phyloP scores from a whole-genome alignment of 2,329 filamentous ascomycete genomes.

The Clonostachys rosea region DNA sequence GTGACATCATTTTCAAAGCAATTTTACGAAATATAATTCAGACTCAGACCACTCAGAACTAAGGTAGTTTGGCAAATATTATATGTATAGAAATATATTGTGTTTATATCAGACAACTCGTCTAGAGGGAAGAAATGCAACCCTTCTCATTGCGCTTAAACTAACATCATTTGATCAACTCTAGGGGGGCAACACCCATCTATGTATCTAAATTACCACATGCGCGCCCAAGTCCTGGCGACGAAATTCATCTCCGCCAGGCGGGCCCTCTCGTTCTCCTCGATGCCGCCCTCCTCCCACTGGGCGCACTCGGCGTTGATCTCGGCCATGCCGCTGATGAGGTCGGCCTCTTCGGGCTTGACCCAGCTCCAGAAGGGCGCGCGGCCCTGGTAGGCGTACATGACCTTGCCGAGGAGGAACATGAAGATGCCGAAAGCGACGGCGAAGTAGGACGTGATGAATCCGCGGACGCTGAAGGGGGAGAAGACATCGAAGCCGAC shows the following conservation, averaged over 20 bases:
- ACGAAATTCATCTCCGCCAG: constrained; percentile 26
- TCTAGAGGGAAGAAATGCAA: too few relatives aligned
- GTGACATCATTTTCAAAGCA: too few relatives aligned
- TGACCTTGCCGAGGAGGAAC: constrained; percentile 62
- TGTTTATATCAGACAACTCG: too few relatives aligned
- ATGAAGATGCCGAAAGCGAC: constrained; percentile 48
- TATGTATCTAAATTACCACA: constrained; percentile 21
- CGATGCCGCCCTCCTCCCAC: constrained; percentile 39
- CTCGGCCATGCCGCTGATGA: constrained; percentile 58
- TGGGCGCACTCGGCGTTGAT: constrained; percentile 50
- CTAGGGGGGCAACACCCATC: too few relatives aligned
- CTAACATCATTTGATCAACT: too few relatives aligned
- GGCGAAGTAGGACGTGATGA: constrained; percentile 49
- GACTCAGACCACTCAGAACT: too few relatives aligned
- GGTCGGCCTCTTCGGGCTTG: constrained; percentile 52
- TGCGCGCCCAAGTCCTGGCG: constrained; percentile 27
- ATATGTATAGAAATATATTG: too few relatives aligned
- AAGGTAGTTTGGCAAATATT: too few relatives aligned
- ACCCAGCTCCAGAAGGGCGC: constrained; percentile 41
- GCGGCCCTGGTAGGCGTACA: constrained; percentile 33
- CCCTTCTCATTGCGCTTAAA: too few relatives aligned
- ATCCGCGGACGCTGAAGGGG: constrained; percentile 40
- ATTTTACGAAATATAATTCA: too few relatives aligned
- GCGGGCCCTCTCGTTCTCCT: constrained; percentile 33
- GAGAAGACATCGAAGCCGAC: constrained; percentile 52